Percentiles rank a stretch among this genome's conserved stretches.
Evolutionary conservation across 2,329 filamentous ascomycete genomes (phyloP).

Genomic region (Cadophora sp.): DNA sequence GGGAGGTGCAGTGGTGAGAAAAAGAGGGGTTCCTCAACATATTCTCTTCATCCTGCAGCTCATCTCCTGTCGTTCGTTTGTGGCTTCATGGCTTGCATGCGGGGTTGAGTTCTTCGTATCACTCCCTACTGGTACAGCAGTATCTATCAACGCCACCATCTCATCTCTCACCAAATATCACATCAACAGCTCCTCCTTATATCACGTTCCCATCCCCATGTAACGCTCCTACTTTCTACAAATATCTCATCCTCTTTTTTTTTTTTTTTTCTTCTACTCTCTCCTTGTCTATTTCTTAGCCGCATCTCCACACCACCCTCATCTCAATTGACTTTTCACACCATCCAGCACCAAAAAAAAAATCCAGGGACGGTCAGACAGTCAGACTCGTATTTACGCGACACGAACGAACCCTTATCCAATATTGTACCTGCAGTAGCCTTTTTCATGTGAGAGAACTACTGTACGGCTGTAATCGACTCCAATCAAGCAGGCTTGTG

Average conservation of each 20-base stretch:
- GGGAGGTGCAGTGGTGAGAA: not conserved
- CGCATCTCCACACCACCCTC: not conserved
- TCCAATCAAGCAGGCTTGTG: not conserved
- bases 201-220: not conserved
- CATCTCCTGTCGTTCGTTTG: not conserved
- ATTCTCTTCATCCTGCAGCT: not conserved
- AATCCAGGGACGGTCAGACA: too few species aligned
- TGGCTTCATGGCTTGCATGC: not conserved
- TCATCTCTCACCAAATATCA: not conserved
- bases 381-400: slow-evolving; percentile 20
- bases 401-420: not conserved
- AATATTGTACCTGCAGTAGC: slow-evolving; percentile 21
- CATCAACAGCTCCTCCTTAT: not conserved
- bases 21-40: not conserved
- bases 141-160: not conserved
- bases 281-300: not conserved
- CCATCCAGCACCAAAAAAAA: too few species aligned
- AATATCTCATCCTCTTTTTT: not conserved
- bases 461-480: not conserved
- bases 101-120: not conserved
- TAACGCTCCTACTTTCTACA: too few species aligned
- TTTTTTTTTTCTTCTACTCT: too few species aligned
- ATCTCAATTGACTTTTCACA: slow-evolving; percentile 14
- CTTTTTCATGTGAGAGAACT: slow-evolving; percentile 1
- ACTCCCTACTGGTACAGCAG: not conserved